A percentile compares a stretch with the other conserved stretches of the same genome.
phyloP scores from a whole-genome alignment of 73 alveolate genomes.

The Paramecium sexaurelia region DNA sequence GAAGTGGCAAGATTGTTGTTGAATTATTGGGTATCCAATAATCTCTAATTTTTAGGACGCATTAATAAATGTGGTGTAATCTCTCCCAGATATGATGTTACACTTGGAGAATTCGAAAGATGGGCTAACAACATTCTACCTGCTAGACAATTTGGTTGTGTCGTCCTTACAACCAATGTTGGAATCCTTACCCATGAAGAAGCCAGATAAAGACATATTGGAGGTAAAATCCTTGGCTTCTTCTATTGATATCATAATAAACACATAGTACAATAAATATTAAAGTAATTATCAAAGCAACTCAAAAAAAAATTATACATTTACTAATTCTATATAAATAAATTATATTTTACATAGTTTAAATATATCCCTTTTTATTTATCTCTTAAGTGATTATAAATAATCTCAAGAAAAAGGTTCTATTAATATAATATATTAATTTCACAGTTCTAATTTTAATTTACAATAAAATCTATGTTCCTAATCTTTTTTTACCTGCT shows the following conservation, averaged over 20 bases:
- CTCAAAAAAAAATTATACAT: background rate
- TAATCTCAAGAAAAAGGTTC: no score
- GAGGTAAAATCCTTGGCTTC: slow-evolving; percentile 98
- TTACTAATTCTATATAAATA: background rate
- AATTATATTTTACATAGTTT: no score
- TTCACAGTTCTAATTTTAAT: no score
- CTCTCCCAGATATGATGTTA: slow-evolving; percentile 96
- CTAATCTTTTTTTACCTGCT: no score
- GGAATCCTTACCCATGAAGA: slow-evolving; percentile 89
- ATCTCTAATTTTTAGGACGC: slow-evolving; percentile 78
- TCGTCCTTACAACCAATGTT: slow-evolving; percentile 95
- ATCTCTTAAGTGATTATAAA: no score
- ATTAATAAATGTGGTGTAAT: slow-evolving; percentile 98
- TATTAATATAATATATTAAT: no score
- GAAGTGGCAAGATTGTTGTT: slow-evolving; percentile 96
- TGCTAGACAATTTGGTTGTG: slow-evolving; percentile 96
- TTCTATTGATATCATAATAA: slow-evolving; percentile 84
- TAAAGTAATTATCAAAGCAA: background rate
- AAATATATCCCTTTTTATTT: no score
- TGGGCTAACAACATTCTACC: slow-evolving; percentile 89
- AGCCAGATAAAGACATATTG: slow-evolving; percentile 95
- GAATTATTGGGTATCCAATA: slow-evolving; percentile 74
- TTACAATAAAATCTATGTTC: no score
- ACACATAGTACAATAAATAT: background rate
- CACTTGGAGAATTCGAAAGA: slow-evolving; percentile 82